These are phyloP conservation scores for Botrytis squamosa DNA, from an alignment of 2,329 filamentous ascomycete genomes.

Conservation along the genomic window DNA sequence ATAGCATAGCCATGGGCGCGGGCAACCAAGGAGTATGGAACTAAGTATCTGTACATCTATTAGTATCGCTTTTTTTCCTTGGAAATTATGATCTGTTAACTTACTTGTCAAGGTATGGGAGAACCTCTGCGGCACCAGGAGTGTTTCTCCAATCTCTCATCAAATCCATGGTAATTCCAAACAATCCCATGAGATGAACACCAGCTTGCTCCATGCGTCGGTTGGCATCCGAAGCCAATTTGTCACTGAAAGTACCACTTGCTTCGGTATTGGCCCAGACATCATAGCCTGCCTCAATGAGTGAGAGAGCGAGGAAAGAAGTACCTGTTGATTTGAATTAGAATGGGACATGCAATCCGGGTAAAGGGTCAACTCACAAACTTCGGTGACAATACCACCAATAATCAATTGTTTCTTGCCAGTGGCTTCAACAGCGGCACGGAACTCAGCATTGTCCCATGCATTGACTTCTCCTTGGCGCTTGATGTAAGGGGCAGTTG, in stretches of 20 bases:
- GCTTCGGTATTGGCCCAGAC: constrained; percentile 74
- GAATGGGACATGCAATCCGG: not conserved
- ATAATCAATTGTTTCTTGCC: constrained; percentile 70
- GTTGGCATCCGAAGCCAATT: constrained; percentile 64
- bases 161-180: constrained; percentile 37
- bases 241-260: constrained; percentile 61
- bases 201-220: constrained; percentile 65
- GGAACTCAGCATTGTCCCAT: constrained; percentile 73
- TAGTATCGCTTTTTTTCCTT: not conserved
- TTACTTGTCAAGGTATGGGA: constrained; percentile 61
- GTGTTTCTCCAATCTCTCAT: constrained; percentile 38
- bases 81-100: constrained; percentile 10
- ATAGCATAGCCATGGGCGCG: constrained; percentile 60
- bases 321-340: constrained; percentile 48
- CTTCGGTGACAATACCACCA: constrained; percentile 71
- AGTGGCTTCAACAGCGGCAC: constrained; percentile 61
- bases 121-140: constrained; percentile 53
- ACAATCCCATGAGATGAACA: constrained; percentile 49
- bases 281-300: constrained; percentile 67
- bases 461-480: constrained; percentile 73
- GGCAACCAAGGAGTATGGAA: constrained; percentile 63
- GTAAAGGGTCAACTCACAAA: constrained; percentile 50
- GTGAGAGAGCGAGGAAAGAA: constrained; percentile 69
- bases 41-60: constrained; percentile 48
- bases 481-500: constrained; percentile 62